These are phyloP conservation scores for Aspergillus niger DNA, from an alignment of 2,329 filamentous ascomycete species.

Conservation along the genomic window DNA sequence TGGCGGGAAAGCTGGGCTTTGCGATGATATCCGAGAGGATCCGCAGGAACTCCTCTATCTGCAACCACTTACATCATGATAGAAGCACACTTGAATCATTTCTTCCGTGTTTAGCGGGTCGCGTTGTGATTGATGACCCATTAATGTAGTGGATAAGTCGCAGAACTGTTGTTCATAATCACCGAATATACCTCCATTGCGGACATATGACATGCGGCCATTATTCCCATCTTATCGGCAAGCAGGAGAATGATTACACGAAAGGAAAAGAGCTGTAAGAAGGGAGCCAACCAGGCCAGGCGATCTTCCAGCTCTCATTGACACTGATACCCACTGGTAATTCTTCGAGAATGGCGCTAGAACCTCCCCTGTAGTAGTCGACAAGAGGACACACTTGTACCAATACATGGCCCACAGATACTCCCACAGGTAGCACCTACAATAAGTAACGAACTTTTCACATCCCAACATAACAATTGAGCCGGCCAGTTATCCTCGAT, in stretches of 20 bases:
- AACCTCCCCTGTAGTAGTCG: neutral
- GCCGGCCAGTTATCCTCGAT: too few relatives aligned
- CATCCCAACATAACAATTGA: too few relatives aligned
- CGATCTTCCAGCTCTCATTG: neutral
- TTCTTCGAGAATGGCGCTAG: conserved; percentile 2
- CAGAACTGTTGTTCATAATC: too few relatives aligned
- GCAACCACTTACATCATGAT: neutral
- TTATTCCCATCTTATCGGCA: neutral
- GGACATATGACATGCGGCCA: neutral
- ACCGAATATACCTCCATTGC: too few relatives aligned
- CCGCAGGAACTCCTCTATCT: neutral
- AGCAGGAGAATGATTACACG: neutral
- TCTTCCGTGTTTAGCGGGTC: neutral
- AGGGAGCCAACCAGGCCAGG: neutral
- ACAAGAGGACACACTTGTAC: neutral
- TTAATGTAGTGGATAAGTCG: too few relatives aligned
- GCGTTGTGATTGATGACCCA: too few relatives aligned
- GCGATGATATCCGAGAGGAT: neutral
- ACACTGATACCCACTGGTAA: neutral
- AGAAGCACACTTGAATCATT: neutral
- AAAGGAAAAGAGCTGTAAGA: neutral
- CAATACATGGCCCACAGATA: too few relatives aligned
- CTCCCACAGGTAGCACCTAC: too few relatives aligned
- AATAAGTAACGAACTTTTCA: too few relatives aligned
- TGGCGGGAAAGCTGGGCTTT: neutral